phyloP scores from a whole-genome alignment of 2,329 filamentous ascomycete genomes.

The Ophiocordyceps camponoti-floridani region DNA sequence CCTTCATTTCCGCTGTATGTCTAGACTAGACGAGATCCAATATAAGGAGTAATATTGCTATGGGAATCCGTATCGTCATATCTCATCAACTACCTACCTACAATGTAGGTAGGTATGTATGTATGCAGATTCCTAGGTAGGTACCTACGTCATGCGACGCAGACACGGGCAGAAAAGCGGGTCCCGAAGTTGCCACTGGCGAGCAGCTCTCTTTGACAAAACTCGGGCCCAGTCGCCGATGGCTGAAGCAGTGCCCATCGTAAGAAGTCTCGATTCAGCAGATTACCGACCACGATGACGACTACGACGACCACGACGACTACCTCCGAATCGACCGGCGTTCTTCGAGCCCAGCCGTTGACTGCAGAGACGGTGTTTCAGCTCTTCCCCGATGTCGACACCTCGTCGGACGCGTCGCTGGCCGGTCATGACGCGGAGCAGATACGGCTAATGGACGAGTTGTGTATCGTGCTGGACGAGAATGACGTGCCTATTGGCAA shows the following conservation, averaged over 20 bases:
- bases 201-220: background rate
- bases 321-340: constrained; percentile 6
- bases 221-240: no score
- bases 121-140: background rate
- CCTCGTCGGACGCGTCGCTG: constrained; percentile 48
- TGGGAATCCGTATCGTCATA: no score
- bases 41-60: no score
- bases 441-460: constrained; percentile 95
- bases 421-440: constrained; percentile 94
- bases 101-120: background rate
- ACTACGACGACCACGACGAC: constrained; percentile 12
- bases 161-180: background rate
- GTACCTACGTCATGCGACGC: background rate
- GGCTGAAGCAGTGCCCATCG: no score
- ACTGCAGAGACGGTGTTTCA: constrained; percentile 74
- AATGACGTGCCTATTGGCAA: constrained; percentile 87
- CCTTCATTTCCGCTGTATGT: no score
- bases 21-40: no score
- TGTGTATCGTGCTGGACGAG: constrained; percentile 91
- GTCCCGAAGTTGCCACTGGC: background rate
- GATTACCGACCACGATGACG: background rate
- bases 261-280: background rate
- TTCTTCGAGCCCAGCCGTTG: constrained; percentile 38
- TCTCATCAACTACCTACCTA: no score
- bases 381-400: constrained; percentile 72